A percentile compares a stretch with the other conserved stretches of the same genome.
phyloP scores from a whole-genome alignment of 2,329 filamentous ascomycete species.

The Drechslerella dactyloides region DNA sequence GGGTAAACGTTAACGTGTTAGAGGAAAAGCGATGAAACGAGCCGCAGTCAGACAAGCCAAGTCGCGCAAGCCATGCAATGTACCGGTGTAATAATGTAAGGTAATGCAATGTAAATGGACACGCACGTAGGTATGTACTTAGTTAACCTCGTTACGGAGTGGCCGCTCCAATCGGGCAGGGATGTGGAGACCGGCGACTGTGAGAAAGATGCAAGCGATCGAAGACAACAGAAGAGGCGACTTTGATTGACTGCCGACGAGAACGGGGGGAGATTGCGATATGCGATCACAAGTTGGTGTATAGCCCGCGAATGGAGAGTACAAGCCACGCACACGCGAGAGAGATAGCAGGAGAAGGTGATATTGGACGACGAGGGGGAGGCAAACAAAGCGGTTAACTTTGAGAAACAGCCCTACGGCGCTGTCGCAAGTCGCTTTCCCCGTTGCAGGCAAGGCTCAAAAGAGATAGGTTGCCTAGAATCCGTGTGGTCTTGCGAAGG shows the following conservation, averaged over 20 bases:
- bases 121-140: neutral
- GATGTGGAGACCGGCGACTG: constrained; percentile 2
- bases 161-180: neutral
- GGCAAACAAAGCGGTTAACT: constrained; percentile 32
- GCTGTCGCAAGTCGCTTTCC: constrained; percentile 37
- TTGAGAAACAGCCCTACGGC: constrained; percentile 47
- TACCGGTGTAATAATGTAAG: constrained; percentile 5
- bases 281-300: constrained; percentile 40
- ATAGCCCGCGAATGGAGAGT: constrained; percentile 27
- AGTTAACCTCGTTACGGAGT: neutral
- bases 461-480: constrained; percentile 48
- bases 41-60: constrained; percentile 21
- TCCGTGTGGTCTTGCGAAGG: constrained; percentile 28
- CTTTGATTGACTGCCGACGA: constrained; percentile 20
- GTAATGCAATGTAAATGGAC: neutral
- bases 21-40: constrained; percentile 35
- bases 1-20: constrained; percentile 13
- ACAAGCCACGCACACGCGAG: constrained; percentile 39
- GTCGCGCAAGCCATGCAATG: too few relatives aligned
- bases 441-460: constrained; percentile 40
- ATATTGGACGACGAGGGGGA: constrained; percentile 22
- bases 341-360: constrained; percentile 5
- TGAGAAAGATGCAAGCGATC: constrained; percentile 6
- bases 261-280: constrained; percentile 28
- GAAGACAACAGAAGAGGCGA: constrained; percentile 2